These are phyloP conservation scores for Solanum sitiens DNA, from an alignment of 257 asterid genomes.

Conservation along the genomic window DNA sequence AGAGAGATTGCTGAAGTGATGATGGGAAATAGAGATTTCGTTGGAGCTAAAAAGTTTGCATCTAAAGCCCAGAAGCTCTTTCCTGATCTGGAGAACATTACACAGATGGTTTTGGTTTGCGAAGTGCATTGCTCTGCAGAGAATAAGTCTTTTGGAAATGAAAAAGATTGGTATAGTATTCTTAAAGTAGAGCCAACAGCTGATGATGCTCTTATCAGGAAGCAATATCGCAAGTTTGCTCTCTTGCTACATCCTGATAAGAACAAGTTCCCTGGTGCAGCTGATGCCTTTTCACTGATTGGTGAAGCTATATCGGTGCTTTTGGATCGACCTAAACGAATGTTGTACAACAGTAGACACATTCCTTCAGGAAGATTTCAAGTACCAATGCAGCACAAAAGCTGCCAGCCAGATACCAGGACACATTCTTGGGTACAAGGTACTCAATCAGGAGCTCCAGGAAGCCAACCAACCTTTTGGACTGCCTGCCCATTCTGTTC, in stretches of 20 bases:
- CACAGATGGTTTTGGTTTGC: constrained; percentile 40
- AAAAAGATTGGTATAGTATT: constrained; percentile 47
- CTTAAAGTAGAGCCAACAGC: constrained; percentile 36
- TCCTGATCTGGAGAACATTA: constrained; percentile 23
- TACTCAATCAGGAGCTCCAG: constrained; percentile 4
- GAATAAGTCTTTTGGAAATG: constrained; percentile 13
- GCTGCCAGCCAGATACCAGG: constrained; percentile 12
- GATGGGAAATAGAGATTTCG: constrained; percentile 41
- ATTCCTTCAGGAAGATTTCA: constrained; percentile 13
- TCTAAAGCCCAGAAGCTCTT: constrained; percentile 34
- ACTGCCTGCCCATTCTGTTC: constrained; percentile 27
- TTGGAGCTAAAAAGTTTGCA: constrained; percentile 27
- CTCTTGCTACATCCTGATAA: constrained; percentile 56
- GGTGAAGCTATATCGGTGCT: constrained; percentile 41
- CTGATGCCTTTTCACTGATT: constrained; percentile 43
- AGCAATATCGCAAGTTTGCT: constrained; percentile 35
- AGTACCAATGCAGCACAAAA: constrained; percentile 1
- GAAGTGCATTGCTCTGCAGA: constrained; percentile 45
- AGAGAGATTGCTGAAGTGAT: constrained; percentile 33
- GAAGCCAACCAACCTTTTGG: constrained; percentile 22
- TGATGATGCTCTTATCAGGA: constrained; percentile 31
- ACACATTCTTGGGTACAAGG: constrained; percentile 20
- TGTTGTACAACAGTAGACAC: constrained; percentile 10
- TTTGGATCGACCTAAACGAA: constrained; percentile 16
- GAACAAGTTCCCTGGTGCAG: constrained; percentile 46